phyloP scores from a whole-genome alignment of 805 yeast genomes.

The Tetrapisispora arboricola region DNA sequence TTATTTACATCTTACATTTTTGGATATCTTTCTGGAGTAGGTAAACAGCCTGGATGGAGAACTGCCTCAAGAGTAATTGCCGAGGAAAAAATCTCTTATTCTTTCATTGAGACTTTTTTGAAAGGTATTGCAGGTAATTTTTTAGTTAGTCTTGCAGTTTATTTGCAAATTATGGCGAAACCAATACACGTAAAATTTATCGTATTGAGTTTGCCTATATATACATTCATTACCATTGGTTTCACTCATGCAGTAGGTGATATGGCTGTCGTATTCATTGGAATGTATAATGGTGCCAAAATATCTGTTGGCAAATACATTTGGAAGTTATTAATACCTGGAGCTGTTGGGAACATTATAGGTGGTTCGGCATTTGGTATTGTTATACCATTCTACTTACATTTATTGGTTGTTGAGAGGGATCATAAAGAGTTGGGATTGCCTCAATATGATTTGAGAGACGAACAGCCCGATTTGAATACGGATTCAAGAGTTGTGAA shows the following conservation, averaged over 20 bases:
- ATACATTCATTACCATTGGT: slow-evolving; percentile 70
- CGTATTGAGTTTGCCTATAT: slow-evolving; percentile 56
- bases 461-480: slow-evolving; percentile 71
- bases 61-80: slow-evolving; percentile 40
- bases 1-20: slow-evolving; percentile 58
- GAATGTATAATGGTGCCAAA: slow-evolving; percentile 56
- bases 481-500: slow-evolving; percentile 73
- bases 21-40: slow-evolving; percentile 45
- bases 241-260: slow-evolving; percentile 78
- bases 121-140: slow-evolving; percentile 71
- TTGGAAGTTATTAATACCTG: slow-evolving; percentile 68
- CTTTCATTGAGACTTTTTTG: slow-evolving; percentile 56
- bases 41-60: slow-evolving; percentile 33
- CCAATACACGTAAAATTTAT: slow-evolving; percentile 68
- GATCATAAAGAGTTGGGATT: slow-evolving; percentile 53
- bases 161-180: slow-evolving; percentile 66
- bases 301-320: slow-evolving; percentile 52
- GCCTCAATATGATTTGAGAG: slow-evolving; percentile 61
- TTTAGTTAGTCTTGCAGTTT: slow-evolving; percentile 64
- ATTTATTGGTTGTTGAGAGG: slow-evolving; percentile 58
- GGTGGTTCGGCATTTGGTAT: slow-evolving; percentile 69
- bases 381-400: slow-evolving; percentile 62
- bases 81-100: slow-evolving; percentile 34
- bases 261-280: slow-evolving; percentile 59
- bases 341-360: slow-evolving; percentile 60